These are phyloP conservation scores for Populus alba DNA, from an alignment of 345 rosid species.

Conservation along the genomic window DNA sequence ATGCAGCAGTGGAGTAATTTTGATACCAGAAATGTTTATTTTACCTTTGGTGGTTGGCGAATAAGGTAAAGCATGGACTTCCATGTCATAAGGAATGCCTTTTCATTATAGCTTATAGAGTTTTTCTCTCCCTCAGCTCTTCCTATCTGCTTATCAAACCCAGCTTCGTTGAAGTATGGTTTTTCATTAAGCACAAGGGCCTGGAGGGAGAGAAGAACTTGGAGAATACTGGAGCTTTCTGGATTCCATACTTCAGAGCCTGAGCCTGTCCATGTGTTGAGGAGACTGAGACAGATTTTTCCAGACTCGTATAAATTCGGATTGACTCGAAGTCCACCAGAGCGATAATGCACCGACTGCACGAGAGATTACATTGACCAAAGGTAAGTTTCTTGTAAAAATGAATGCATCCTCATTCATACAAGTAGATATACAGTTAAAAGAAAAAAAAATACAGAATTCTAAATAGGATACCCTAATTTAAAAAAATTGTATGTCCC, in stretches of 20 bases:
- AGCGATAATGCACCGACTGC: constrained; percentile 81
- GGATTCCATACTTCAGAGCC: constrained; percentile 92
- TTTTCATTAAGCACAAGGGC: constrained; percentile 96
- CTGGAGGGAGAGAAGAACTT: constrained; percentile 91
- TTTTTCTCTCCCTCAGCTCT: constrained; percentile 87
- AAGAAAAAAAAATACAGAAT: background rate
- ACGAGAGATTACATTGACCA: background rate
- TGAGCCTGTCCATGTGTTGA: constrained; percentile 88
- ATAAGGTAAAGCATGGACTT: constrained; percentile 74
- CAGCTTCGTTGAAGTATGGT: constrained; percentile 97
- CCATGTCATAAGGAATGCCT: constrained; percentile 78
- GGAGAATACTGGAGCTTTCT: constrained; percentile 71
- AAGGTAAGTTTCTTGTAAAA: background rate
- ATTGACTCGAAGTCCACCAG: constrained; percentile 85
- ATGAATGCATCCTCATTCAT: background rate
- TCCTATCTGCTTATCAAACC: constrained; percentile 81
- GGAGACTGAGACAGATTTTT: constrained; percentile 82
- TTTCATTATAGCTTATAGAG: constrained; percentile 82
- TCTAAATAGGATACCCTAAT: background rate
- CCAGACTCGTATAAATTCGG: constrained; percentile 94
- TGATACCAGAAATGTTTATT: background rate
- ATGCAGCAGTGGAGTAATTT: background rate
- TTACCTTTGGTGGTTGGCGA: constrained; percentile 78
- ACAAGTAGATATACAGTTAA: background rate
- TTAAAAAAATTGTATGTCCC: background rate